Conservation (phyloP, 805 yeast genomes). For the Starmerella tilneyi region DNA sequence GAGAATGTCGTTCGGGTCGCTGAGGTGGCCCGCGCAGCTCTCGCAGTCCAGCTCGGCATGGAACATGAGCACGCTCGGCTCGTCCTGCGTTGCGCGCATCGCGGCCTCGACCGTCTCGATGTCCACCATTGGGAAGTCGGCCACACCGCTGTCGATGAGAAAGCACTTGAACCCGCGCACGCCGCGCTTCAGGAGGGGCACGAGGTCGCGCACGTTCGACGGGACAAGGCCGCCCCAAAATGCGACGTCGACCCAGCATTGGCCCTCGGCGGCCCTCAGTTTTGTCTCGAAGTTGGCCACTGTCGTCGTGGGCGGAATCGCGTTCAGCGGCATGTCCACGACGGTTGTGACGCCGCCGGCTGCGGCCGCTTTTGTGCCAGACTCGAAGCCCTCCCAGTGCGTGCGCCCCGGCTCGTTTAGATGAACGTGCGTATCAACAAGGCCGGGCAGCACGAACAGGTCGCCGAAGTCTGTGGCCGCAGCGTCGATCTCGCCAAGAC, state of each 20-base stretch:
- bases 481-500: constrained; percentile 14
- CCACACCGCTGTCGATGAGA: constrained; percentile 85
- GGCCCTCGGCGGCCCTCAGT: constrained; percentile 63
- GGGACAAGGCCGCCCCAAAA: constrained; percentile 97
- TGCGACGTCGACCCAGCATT: constrained; percentile 87
- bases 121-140: constrained; percentile 78
- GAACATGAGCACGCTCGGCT: constrained; percentile 71
- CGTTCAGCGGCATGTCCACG: constrained; percentile 91
- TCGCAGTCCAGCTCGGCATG: constrained; percentile 74
- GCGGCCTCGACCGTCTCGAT: constrained; percentile 56
- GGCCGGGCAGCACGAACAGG: constrained; percentile 70
- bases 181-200: constrained; percentile 71
- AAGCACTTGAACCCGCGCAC: constrained; percentile 93
- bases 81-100: constrained; percentile 48
- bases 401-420: constrained; percentile 94
- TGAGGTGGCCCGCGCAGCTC: constrained; percentile 5
- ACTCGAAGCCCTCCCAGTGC: constrained; percentile 95
- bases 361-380: constrained; percentile 91
- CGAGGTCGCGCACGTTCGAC: constrained; percentile 53
- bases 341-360: constrained; percentile 95
- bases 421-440: constrained; percentile 90
- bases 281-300: constrained; percentile 64
- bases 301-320: constrained; percentile 91
- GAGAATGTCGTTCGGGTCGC: not conserved
- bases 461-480: constrained; percentile 48